These are phyloP conservation scores for Vachellia collinsii DNA, from an alignment of 306 rosid genomes.

Conservation along the genomic window DNA sequence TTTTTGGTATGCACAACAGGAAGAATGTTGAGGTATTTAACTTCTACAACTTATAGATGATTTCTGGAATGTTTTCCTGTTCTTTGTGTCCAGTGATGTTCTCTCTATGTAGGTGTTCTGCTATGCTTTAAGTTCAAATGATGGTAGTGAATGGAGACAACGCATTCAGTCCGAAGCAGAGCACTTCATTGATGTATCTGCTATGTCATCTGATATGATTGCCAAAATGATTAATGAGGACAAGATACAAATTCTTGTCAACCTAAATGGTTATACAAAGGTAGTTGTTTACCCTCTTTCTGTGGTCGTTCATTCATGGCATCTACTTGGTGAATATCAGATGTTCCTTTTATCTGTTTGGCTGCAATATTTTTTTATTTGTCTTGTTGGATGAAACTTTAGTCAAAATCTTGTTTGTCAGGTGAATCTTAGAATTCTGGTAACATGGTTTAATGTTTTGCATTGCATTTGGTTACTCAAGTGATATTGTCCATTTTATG, in stretches of 20 bases:
- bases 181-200: conserved; percentile 89
- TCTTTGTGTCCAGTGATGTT: not conserved
- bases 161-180: conserved; percentile 91
- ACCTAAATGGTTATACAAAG: conserved; percentile 98
- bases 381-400: not conserved
- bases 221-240: conserved; percentile 87
- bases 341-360: not conserved
- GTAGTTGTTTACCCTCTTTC: conserved; percentile 37
- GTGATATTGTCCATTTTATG: conserved; percentile 17
- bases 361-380: not conserved
- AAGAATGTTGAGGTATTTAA: conserved; percentile 66
- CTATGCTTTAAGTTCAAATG: conserved; percentile 94
- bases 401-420: not conserved
- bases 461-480: not conserved
- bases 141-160: conserved; percentile 94
- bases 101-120: conserved; percentile 73
- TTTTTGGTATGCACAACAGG: conserved; percentile 75
- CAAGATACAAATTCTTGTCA: conserved; percentile 85
- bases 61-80: not conserved
- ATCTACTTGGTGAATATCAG: not conserved
- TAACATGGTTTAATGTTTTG: not conserved
- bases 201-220: conserved; percentile 87
- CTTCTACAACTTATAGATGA: not conserved
- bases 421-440: not conserved
- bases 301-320: not conserved